Base-by-base conservation (phyloP, 2,329 filamentous ascomycete genomes). In the Scleromitrula shiraiana region DNA sequence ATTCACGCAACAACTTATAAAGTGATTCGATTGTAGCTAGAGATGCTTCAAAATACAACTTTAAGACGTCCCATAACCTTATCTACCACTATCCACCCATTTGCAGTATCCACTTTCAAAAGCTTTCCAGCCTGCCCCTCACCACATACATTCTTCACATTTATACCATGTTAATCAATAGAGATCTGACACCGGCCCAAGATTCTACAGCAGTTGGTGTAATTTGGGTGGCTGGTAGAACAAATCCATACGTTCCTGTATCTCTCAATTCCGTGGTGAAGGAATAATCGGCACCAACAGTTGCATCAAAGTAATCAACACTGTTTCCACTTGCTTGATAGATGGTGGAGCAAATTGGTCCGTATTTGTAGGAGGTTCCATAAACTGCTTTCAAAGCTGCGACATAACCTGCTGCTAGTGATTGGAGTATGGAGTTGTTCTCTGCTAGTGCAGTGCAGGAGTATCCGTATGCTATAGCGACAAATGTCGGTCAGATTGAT, bases 301-400 rank as follows among this genome's bases (percentile, higher is more conserved):
- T 60, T 50, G 70, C 68, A 45, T 64, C 62, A 0, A 67, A 65
- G 38, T 71, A 74, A 52, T 75, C 72, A 3, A 70, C 63, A 19
- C 65, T 67, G 38, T 62, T 64, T 8, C 72, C 71, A 10, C 67
- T 67, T 2, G 77, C 75, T 53, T 75, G 70, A 63, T 83, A 83
- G 54, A 83, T 78, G 24, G 77, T 82, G 35, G 65, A 65, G 63
- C 80, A 83, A 52, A 78, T 73, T 0, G 71, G 70, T 0, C 73
- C 74, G 17, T 60, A 53, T 30, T 57, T 50, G 59, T 66, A 69
- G 48, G 53, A 54, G 5, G 67, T 72, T 9, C 70, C 70, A 53
- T 79, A 75, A 2, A 77, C 73, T 0, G 75, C 74, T 38, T 72
- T 64, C 57, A 83, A 75, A 19, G 77, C 78, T 2, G 69, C 66